Base-by-base conservation (phyloP, 2,329 filamentous ascomycete species). In the Venturiaceae sp. region DNA sequence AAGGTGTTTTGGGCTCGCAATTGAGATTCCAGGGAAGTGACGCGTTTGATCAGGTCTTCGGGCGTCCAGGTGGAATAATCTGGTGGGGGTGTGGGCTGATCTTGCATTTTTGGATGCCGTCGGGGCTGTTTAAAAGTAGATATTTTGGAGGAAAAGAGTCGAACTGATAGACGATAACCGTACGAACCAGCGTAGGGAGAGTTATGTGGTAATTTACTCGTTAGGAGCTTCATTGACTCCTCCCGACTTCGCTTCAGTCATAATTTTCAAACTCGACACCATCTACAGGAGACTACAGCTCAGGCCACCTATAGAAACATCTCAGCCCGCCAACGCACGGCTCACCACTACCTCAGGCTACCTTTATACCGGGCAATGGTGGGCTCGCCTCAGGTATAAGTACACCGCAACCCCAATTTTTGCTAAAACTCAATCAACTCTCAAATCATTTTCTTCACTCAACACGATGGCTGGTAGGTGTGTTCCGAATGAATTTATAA, bases 31-130 rank as follows among this genome's bases (percentile, higher is more conserved):
- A 94, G 77, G 55, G 82, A 75, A 16, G 77, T 80, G 50, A 95
- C 83, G 41, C 86, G 81, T 63, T 81, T 74, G 46, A 94, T 81
- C 37, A 94, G 81, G 47, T 82, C 82, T 39, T 83, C 78, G 62
- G 83, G 84, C 57, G 81, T 84, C 87, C 87, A 92, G 62, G 76
- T 78, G 41, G 77, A 77, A 72, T 92, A 92, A 34, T 60, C 58
- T 16, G 33, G 26, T 16, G 33, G 19, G 28, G 58, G 55, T 33
- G 53, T 32, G 30, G 44, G n/a, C n/a, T n/a, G n/a, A n/a, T n/a
- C n/a, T n/a, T n/a, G 30, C 44, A 50, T 50, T 30, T 50, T n/a
- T 13, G 23, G 9, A 16, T 7, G 44, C 5, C n/a, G n/a, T 50
- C 23, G 23, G 23, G 14, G 44, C 13, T 30, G 23, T 50, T 30